Evolutionary conservation across 805 yeast genomes (phyloP), one percentile per base, ranked within the genome.

Genomic region (Yueomyces sinensis): DNA sequence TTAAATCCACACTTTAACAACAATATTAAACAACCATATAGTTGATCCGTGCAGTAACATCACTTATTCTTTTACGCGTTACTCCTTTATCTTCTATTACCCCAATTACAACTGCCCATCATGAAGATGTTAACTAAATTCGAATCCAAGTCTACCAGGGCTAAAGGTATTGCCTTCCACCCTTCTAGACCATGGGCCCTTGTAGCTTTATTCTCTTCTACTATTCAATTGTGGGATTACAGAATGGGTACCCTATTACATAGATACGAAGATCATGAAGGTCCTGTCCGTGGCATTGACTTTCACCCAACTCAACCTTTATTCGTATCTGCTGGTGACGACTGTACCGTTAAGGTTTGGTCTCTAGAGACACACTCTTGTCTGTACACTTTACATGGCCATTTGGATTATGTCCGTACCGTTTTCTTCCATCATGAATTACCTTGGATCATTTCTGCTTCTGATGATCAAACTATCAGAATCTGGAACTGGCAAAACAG

Each of bases 401-500:
- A 91, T 63, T 69, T 89, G 61, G 99, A 91, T 63, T 91, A 87
- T 58, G 82, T 91, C 38, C 74, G 99, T 56, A 82, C 94, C 14
- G 96, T 84, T 17, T 82, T 76, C 44, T 91, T 91, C 73, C 99
- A 91, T 63, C 80, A 76, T 49, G 95, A 86, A 56, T 68, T 91
- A 55, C 99, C 99, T 7, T 91, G 98, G 98, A 82, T 91, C 53
- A 74, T 91, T 40, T 80, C 95, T 18, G 77, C 91, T 41, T 83
- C 95, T 31, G 99, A 91, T 61, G 99, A 91, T 66, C 98, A 91
- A 63, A 91, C 99, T 23, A 86, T 93, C 44, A 73, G 99, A 57
- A 89, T 91, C 45, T 91, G 99, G 99, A 93, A 91, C 63, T 91
- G 98, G 98, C 98, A 93, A 66, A 87, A 87, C 58, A 76, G 98